Conservation (phyloP, 2,329 filamentous ascomycete species). For the Malbranchea cinnamomea region DNA sequence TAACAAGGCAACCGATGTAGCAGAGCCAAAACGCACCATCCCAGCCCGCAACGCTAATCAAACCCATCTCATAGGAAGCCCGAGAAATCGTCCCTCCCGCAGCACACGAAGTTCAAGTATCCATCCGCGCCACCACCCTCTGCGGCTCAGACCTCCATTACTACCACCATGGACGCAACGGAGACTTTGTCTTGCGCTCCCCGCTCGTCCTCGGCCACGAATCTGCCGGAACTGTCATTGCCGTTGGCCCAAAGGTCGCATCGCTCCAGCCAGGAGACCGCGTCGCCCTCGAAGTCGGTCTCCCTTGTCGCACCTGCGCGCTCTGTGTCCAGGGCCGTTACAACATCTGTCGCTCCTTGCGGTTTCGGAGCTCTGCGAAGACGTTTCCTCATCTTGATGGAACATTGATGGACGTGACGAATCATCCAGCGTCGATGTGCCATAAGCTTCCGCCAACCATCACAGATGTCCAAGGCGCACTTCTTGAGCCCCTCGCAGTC, state of each 20-base stretch:
- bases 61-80: conserved; percentile 36
- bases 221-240: conserved; percentile 63
- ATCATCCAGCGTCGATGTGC: conserved; percentile 46
- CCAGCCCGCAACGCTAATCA: too few relatives aligned
- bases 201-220: conserved; percentile 70
- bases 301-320: conserved; percentile 55
- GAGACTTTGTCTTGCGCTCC: conserved; percentile 66
- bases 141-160: conserved; percentile 68
- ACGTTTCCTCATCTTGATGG: conserved; percentile 47
- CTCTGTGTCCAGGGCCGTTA: conserved; percentile 43
- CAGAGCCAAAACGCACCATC: too few relatives aligned
- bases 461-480: conserved; percentile 40
- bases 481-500: conserved; percentile 46
- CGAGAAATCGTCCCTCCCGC: conserved; percentile 33
- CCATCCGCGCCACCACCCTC: conserved; percentile 51
- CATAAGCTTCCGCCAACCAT: conserved; percentile 41
- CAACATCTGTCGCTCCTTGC: conserved; percentile 46
- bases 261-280: conserved; percentile 54
- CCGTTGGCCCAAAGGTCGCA: conserved; percentile 49
- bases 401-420: conserved; percentile 47
- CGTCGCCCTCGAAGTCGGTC: conserved; percentile 83
- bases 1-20: too few relatives aligned
- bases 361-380: conserved; percentile 45
- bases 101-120: conserved; percentile 45
- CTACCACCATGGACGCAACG: conserved; percentile 75